Base-by-base conservation (phyloP, 2,329 filamentous ascomycete species). In the Penicillium sp. region DNA sequence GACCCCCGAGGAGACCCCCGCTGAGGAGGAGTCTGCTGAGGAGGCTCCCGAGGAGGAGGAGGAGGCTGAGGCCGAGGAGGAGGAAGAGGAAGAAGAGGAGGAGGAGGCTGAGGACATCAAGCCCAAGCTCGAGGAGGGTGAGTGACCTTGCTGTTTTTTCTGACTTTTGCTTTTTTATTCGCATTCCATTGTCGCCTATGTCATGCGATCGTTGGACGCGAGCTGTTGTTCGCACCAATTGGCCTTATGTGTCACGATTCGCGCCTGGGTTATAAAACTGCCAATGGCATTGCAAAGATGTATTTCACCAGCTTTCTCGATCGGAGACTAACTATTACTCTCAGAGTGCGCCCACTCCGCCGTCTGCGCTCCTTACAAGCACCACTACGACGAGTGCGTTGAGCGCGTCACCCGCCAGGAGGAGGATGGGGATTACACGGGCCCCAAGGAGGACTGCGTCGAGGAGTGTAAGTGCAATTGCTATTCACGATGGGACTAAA, bases 321-420 rank as follows among this genome's bases (percentile, higher is more conserved):
- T 31, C 34, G 33, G 15, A 44, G 5, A 47, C 60, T 64, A 41
- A 62, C 47, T 23, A 11, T 31, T 31, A 10, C 52, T 50, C 38
- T 68, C 78, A 97, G 94, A 96, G 74, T 99, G 94, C 85, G 85
- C 86, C 78, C 86, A 93, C 77, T 92, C 92, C 65, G 84, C 88
- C 77, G 82, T 90, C 78, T 99, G 94, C 81, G 83, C 88, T 61
- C 87, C 89, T 59, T 85, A 86, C 74, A 99, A 97, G 87, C 93
- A 97, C 84, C 94, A 99, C 85, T 97, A 89, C 77, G 93, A 97
- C 67, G 91, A 97, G 81, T 99, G 94, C 78, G 92, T 93, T 69
- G 92, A 96, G 85, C 92, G 94, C 71, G 94, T 99, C 68, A 91
- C 87, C 60, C 78, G 65, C 70, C 78, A 83, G 73, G 75, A 82